Evolutionary conservation across 495 filamentous ascomycete genomes (phyloP), one percentile per base, ranked within the genome.

Genomic region (Penicillium herquei): DNA sequence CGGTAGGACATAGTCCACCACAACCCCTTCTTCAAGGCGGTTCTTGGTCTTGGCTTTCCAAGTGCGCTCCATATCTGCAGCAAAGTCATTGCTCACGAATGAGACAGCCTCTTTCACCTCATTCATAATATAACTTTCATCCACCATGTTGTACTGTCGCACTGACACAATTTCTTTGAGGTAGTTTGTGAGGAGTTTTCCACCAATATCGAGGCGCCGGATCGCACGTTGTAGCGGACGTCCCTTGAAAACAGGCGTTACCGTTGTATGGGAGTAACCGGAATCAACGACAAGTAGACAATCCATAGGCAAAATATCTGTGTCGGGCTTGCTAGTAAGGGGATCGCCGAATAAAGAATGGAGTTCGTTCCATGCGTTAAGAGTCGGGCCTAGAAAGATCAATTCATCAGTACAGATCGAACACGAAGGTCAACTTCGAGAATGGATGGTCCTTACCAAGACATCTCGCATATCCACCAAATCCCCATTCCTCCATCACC

Each of bases 401-500:
- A 18, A 34, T 14, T 9, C 0, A 35, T 52, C 26, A 52, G 10
- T 12, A 11, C 31, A 39, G 9, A 34, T 7, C 12, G 4, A 10
- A 40, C 13, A 10, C 18, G 1, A 14, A 30, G 4, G 0, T 11
- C 7, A 26, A 39, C 6, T 0, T 26, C 18, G 1, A 49, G 10
- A 49, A 6, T 37, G 4, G 10, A 39, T 33, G 16, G 42, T 11
- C 45, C 62, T 64, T 65, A 80, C 85, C 67, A 53, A 90, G 70
- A 61, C 81, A 86, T 46, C 94, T 81, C 53, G 84, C 86, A 70
- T 95, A 96, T 44, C 86, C 85, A 14, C 87, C 83, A 71, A 98
- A 98, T n/a, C 90, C 91, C 78, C 92, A 98, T 68, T 98, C 92
- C 67, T 99, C 94, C 76, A 98, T 98, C 0, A 97, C 83, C 67